A percentile compares a stretch with the other conserved stretches of the same genome.
phyloP scores from a whole-genome alignment of 2,329 filamentous ascomycete genomes.

The Furcasterigmium furcatum region DNA sequence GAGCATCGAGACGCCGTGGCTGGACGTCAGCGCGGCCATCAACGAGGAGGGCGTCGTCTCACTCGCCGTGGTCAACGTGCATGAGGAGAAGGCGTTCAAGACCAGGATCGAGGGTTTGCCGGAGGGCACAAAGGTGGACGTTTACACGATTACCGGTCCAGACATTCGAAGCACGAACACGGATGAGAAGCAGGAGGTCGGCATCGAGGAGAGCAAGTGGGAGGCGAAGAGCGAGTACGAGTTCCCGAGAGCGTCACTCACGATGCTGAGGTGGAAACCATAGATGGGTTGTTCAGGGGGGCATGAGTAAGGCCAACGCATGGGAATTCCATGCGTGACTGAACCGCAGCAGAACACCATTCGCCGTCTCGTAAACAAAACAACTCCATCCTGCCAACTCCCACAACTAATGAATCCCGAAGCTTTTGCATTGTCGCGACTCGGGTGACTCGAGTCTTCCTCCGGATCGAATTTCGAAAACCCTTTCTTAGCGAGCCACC shows the following conservation, averaged over 20 bases:
- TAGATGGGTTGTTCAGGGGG: neutral
- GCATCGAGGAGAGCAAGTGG: slow-evolving; percentile 46
- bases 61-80: slow-evolving; percentile 71
- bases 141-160: slow-evolving; percentile 57
- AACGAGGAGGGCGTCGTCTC: slow-evolving; percentile 57
- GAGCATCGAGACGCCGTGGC: slow-evolving; percentile 65
- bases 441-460: too few species aligned
- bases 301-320: too few species aligned
- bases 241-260: slow-evolving; percentile 70
- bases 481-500: too few species aligned
- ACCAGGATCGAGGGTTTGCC: slow-evolving; percentile 55
- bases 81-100: slow-evolving; percentile 56
- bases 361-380: too few species aligned
- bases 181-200: slow-evolving; percentile 59
- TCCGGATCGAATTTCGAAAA: too few species aligned
- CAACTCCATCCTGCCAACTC: too few species aligned
- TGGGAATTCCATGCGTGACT: neutral
- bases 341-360: neutral
- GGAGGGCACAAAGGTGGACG: slow-evolving; percentile 44
- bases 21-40: slow-evolving; percentile 64
- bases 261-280: slow-evolving; percentile 58
- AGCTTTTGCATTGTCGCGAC: too few species aligned
- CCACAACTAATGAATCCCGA: too few species aligned
- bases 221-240: slow-evolving; percentile 57
- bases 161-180: slow-evolving; percentile 59